Base-by-base conservation (phyloP, 352 stramenopile species). In the Globisporangium uncinulatum region DNA sequence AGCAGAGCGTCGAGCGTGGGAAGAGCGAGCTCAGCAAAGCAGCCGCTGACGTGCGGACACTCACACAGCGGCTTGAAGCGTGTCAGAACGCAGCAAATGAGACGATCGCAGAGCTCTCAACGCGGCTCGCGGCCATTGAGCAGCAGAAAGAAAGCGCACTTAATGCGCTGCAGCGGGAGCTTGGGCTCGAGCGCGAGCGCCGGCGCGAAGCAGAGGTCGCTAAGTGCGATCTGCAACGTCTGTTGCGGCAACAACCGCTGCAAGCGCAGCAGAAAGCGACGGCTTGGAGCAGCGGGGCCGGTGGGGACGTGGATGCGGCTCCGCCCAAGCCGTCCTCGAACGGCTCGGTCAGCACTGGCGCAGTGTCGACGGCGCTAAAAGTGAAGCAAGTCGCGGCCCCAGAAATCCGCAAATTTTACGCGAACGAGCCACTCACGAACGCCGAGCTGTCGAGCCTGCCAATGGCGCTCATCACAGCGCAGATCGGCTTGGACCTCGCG, bases 381-480 rank as follows among this genome's bases (percentile, higher is more conserved):
- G 2, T 36, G 11, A 55, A 54, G 43, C 14, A 54, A 20, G 21
- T 15, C 7, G 19, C 46, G 7, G 57, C 62, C 1, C n/a, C 63
- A 0, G 65, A 76, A 31, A 70, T 68, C 54, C 72, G 68, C 51
- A 89, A 89, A 53, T 89, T 89, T 51, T 89, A 87, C 55, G 68
- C 76, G 1, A 86, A 88, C 51, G 75, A 86, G 51, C 73, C 74
- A 2, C 73, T 87, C 41, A 80, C 72, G 3, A 84, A 80, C n/a
- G 65, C 73, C 0, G 78, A 88, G 54, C 64, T 91, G 13, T 79
- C 81, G 7, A 88, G 66, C 54, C 65, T 91, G 8, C 77, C 81
- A 7, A 82, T 91, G 61, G 76, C 78, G 6, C 56, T 87, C 11
- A 87, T 91, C 61, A 86, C 86, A 24, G 81, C 81, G 13, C 81